phyloP scores from a whole-genome alignment of 225 moss, liverwort and hornwort species.

The Sphagnum tenellum region DNA sequence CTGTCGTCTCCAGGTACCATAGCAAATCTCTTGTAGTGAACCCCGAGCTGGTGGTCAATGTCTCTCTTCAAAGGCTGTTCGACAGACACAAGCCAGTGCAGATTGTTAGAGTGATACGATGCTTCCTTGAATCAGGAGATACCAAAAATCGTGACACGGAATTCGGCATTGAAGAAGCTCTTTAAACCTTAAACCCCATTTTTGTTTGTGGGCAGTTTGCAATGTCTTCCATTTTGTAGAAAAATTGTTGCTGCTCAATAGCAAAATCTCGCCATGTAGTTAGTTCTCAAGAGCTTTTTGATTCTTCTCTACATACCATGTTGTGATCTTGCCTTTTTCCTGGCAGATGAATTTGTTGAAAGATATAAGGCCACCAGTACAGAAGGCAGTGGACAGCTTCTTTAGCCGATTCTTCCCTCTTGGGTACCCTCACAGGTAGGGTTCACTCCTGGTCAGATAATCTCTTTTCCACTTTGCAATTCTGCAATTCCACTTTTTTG shows the following conservation, averaged over 20 bases:
- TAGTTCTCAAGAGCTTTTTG: not conserved
- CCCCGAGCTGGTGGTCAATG: no score
- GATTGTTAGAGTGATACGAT: not conserved
- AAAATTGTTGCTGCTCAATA: not conserved
- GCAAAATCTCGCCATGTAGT: no score
- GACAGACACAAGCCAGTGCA: not conserved
- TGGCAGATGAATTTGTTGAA: conserved; percentile 64
- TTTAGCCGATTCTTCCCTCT: conserved; percentile 91
- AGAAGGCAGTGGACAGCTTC: conserved; percentile 78
- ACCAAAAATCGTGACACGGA: no score
- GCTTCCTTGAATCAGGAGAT: no score
- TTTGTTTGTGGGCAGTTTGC: not conserved
- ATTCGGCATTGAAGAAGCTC: no score
- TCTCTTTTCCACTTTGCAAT: not conserved
- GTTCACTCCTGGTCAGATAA: not conserved
- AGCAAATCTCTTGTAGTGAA: not conserved
- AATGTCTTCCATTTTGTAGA: not conserved
- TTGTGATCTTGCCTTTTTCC: not conserved
- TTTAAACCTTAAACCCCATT: no score
- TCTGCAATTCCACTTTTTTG: not conserved
- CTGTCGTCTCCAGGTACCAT: conserved; percentile 50
- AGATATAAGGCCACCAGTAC: conserved; percentile 65
- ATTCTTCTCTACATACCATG: not conserved
- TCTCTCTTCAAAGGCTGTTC: no score
- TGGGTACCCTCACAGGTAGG: conserved; percentile 84